Evolutionary conservation across 306 rosid genomes (phyloP), one percentile per base, ranked within the genome.

Genomic region (Dalbergia cultrata): DNA sequence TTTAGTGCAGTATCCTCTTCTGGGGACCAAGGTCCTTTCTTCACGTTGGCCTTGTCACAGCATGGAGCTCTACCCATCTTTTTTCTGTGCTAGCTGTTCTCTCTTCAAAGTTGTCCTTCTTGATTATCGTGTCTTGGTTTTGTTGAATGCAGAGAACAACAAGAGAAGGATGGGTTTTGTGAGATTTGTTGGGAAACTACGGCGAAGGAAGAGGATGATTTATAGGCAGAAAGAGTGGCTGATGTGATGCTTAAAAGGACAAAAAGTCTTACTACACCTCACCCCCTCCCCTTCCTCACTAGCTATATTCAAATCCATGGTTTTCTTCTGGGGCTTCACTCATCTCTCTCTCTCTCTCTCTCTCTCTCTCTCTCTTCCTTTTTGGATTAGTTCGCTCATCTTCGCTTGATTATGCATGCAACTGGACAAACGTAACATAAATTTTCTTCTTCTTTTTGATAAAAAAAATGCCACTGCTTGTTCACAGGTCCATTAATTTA

Each of bases 21-120:
- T 4, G 97, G 93, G 44, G 99, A 87, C 99, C 99, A 96, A 18
- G 99, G 99, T 76, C 99, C 99, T 83, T 81, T 96, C 98, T 96
- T 96, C 59, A 96, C 99, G 77, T 88, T 96, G 41, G 93, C 92
- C 82, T 96, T 96, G 86, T 96, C 99, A 72, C 99, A 96, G 43
- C 99, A 96, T 5, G 99, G 99, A 80, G 99, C 99, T 85, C 99
- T 82, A 75, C 99, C 99, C 99, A 96, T 91, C 83, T 84, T 41
- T 54, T 5, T 37, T 26, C 2, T 53, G 14, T 47, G 0, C 19
- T 26, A 26, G 31, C 31, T 26, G 31, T 34, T 64, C 47, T 43
- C 50, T 56, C 64, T 10, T 17, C 45, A 35, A 10, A 37, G 7
- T 58, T 8, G 72, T 67, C 43, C 18, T 52, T 14, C 61, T 86